These are phyloP conservation scores for Dioszegia hungarica DNA, from an alignment of 768 basidiomycete species.

Conservation along the genomic window DNA sequence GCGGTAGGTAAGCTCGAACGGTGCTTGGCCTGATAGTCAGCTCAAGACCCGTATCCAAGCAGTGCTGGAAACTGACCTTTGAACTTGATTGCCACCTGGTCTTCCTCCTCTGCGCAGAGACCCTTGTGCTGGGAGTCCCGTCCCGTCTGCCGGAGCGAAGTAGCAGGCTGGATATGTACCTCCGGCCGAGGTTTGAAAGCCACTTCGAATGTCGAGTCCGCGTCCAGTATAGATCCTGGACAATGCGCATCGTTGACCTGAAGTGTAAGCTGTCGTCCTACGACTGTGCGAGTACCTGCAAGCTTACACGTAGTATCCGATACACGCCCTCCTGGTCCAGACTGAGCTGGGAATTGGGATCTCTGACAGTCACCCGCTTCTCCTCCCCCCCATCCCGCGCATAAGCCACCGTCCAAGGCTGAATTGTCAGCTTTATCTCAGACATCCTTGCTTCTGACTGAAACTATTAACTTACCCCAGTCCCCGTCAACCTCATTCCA, in stretches of 20 bases:
- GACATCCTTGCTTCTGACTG: too few species aligned
- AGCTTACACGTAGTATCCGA: slow-evolving; percentile 63
- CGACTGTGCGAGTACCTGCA: not conserved
- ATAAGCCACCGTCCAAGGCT: slow-evolving; percentile 89
- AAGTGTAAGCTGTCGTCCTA: not conserved
- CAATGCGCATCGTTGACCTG: slow-evolving; percentile 82
- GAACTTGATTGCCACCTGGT: slow-evolving; percentile 78
- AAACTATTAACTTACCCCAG: slow-evolving; percentile 60
- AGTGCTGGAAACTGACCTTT: slow-evolving; percentile 55
- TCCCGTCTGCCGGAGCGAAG: slow-evolving; percentile 1
- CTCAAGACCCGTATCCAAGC: not conserved
- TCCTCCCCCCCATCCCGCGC: slow-evolving; percentile 53
- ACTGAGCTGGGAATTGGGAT: slow-evolving; percentile 66
- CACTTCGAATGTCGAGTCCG: slow-evolving; percentile 64
- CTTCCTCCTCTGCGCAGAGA: slow-evolving; percentile 75
- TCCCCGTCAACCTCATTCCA: slow-evolving; percentile 82
- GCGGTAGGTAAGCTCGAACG: slow-evolving; percentile 89
- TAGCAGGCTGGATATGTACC: slow-evolving; percentile 55
- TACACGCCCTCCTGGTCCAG: slow-evolving; percentile 75
- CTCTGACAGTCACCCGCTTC: slow-evolving; percentile 53
- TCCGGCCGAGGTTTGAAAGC: slow-evolving; percentile 75
- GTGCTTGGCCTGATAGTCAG: slow-evolving; percentile 64
- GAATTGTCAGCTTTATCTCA: slow-evolving; percentile 3
- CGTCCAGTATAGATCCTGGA: slow-evolving; percentile 62
- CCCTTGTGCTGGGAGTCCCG: slow-evolving; percentile 53